phyloP scores from a whole-genome alignment of 192 early-diverging fungal genomes.

The Backusella luteola region DNA sequence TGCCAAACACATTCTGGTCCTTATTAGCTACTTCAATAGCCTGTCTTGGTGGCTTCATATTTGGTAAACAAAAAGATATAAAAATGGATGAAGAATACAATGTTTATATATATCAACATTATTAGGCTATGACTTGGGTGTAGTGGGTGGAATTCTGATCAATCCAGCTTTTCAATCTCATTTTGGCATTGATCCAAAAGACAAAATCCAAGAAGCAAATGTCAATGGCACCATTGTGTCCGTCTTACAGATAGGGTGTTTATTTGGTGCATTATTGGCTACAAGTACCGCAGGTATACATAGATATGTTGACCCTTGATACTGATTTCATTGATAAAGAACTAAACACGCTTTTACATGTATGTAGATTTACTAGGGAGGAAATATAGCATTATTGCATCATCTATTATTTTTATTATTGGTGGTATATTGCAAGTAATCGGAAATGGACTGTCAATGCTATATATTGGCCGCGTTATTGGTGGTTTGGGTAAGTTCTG shows the following conservation, averaged over 20 bases:
- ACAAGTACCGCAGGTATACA: slow-evolving; percentile 21
- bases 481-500: slow-evolving; percentile 37
- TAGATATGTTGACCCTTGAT: neutral
- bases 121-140: slow-evolving; percentile 19
- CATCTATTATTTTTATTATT: slow-evolving; percentile 57
- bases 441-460: slow-evolving; percentile 32
- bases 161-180: slow-evolving; percentile 18
- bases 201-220: slow-evolving; percentile 13
- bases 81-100: no score
- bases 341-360: no score
- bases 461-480: slow-evolving; percentile 51
- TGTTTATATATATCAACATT: neutral
- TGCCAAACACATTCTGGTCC: slow-evolving; percentile 13
- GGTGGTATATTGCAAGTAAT: slow-evolving; percentile 50
- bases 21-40: neutral
- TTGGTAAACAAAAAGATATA: neutral
- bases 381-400: slow-evolving; percentile 57
- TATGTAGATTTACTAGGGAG: slow-evolving; percentile 53
- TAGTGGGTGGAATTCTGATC: slow-evolving; percentile 18
- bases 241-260: slow-evolving; percentile 23
- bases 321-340: no score
- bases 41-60: slow-evolving; percentile 15
- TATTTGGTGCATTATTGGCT: slow-evolving; percentile 28
- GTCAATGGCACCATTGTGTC: slow-evolving; percentile 21
- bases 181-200: slow-evolving; percentile 23